These are phyloP conservation scores for Funneliformis mosseae DNA, from an alignment of 192 early-diverging fungal species.

Conservation along the genomic window DNA sequence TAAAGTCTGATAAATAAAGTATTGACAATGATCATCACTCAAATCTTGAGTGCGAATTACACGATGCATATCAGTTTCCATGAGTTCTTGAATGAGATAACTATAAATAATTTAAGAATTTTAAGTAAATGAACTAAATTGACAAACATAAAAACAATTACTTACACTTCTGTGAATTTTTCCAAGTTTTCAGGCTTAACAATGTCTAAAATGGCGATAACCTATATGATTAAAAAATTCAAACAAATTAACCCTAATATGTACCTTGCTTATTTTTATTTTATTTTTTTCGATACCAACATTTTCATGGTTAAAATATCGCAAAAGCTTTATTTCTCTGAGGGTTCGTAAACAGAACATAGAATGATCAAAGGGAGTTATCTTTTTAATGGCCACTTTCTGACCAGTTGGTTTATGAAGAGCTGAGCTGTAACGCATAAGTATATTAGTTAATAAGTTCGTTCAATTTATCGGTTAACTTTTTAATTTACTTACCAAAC, in stretches of 20 bases:
- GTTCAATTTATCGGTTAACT: not conserved
- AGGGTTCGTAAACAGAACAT: conserved; percentile 84
- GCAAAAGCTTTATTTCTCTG: conserved; percentile 83
- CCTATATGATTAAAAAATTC: conserved; percentile 53
- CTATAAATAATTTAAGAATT: conserved; percentile 31
- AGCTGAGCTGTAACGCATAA: conserved; percentile 63
- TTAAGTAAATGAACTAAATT: not conserved
- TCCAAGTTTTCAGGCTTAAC: conserved; percentile 78
- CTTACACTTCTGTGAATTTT: conserved; percentile 88
- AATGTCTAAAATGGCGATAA: conserved; percentile 90
- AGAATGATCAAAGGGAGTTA: conserved; percentile 82
- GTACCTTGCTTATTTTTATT: not conserved
- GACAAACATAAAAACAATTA: not conserved
- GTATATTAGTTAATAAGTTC: not conserved
- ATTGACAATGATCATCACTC: conserved; percentile 96
- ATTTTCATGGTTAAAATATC: conserved; percentile 85
- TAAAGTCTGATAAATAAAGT: conserved; percentile 97
- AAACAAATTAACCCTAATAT: not conserved
- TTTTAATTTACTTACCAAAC: conserved; percentile 73
- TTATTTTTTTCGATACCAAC: conserved; percentile 42
- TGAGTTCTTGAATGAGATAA: conserved; percentile 95
- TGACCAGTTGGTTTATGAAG: conserved; percentile 77
- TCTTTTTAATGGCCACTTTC: conserved; percentile 92
- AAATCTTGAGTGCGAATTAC: conserved; percentile 96
- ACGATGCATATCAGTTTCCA: conserved; percentile 99